phyloP scores from a whole-genome alignment of 2,329 filamentous ascomycete genomes.

The Apiospora koreana region DNA sequence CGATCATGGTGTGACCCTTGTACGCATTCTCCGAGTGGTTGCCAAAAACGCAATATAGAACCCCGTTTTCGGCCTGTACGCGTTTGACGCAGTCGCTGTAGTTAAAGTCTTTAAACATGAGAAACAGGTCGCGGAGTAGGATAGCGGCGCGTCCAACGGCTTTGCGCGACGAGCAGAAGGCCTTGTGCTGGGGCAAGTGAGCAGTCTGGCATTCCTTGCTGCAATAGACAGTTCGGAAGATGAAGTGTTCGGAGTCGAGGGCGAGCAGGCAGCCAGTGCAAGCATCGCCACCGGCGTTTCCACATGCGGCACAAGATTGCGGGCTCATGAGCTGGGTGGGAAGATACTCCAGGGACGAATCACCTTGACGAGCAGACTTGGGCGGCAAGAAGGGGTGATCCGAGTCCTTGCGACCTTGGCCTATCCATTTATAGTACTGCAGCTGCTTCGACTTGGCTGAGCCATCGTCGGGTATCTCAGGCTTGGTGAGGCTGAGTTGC shows the following conservation, averaged over 20 bases:
- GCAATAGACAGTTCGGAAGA: not conserved
- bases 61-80: not conserved
- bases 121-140: not conserved
- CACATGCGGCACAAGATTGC: not conserved
- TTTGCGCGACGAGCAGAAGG: not conserved
- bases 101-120: not conserved
- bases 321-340: not conserved
- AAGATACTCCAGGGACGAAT: not conserved
- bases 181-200: not conserved
- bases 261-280: not conserved
- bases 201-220: not conserved
- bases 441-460: not conserved
- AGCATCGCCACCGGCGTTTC: fast-evolving
- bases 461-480: not conserved
- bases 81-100: not conserved
- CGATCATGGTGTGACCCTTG: no score
- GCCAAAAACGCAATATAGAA: not conserved
- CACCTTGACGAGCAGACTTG: no score
- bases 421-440: not conserved
- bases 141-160: not conserved
- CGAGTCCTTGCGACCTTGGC: not conserved
- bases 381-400: not conserved
- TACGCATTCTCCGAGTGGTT: no score
- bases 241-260: not conserved
- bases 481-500: not conserved